phyloP scores from a whole-genome alignment of 2,329 filamentous ascomycete genomes.

The Chaetomiaceae sp. region DNA sequence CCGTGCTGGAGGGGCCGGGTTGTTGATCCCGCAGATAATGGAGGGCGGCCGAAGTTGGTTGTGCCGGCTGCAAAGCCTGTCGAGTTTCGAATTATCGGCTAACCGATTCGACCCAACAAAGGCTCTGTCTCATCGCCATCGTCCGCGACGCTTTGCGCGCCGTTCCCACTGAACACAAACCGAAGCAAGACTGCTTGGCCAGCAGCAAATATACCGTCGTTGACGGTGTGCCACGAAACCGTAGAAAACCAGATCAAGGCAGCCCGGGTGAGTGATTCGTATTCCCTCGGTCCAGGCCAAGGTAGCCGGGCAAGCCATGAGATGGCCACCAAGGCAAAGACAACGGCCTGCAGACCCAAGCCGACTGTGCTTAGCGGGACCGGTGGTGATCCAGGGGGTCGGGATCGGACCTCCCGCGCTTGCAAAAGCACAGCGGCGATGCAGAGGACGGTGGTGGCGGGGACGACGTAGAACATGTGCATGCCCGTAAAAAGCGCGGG shows the following conservation, averaged over 20 bases:
- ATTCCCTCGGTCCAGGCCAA: neutral
- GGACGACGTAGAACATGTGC: neutral
- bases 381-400: neutral
- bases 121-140: neutral
- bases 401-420: neutral
- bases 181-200: neutral
- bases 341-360: neutral
- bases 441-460: neutral
- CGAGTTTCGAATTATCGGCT: neutral
- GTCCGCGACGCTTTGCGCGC: neutral
- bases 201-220: neutral
- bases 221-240: neutral
- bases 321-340: neutral
- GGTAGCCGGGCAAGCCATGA: neutral
- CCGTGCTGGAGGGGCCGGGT: neutral
- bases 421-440: neutral
- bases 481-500: neutral
- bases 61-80: neutral
- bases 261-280: neutral
- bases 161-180: neutral
- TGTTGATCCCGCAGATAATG: neutral
- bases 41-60: neutral
- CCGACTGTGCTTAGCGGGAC: neutral
- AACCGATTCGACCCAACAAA: neutral
- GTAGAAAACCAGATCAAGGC: neutral